Base-by-base conservation (phyloP, 345 rosid species). In the Syzygium oleosum region DNA sequence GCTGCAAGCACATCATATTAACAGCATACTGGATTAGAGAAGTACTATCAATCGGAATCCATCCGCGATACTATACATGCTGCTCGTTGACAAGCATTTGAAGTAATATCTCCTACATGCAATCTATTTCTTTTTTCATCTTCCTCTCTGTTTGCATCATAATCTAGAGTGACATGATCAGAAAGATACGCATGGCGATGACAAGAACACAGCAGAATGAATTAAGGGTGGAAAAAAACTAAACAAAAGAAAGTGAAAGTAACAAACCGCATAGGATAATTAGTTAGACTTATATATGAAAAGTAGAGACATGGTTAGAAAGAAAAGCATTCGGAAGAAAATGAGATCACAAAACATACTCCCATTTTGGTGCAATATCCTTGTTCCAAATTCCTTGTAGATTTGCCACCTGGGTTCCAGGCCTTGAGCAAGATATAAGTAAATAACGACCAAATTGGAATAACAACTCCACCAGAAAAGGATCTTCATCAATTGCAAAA, bases 331-430 rank as follows among this genome's bases (percentile, higher is more conserved):
- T 34, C 43, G 5, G 14, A 88, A 63, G 23, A 68, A 52, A 59
- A 68, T 59, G 80, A 86, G 41, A 84, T 31, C 89, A 34, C 61
- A 41, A 87, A 86, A 91, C 98, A 19, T 94, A 98, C 99, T 98
- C 99, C 99, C 99, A 98, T 77, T 90, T 92, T 29, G 99, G 99
- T 59, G 90, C 92, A 88, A 94, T 84, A 92, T 95, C 96, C 85
- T 91, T 92, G 93, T 95, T 98, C 99, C 99, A 98, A 90, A 98
- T 94, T 56, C 99, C 99, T 88, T 96, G 98, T 88, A 96, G 91
- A 91, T 96, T 98, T 85, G 99, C 96, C 85, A 96, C 98, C 88
- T 94, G 99, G 83, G 98, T 95, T 92, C 99, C 98, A 6, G 99
- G 98, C 87, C 97, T 89, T 58, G 99, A 98, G 88, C 92, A 94